Evolutionary conservation across 345 rosid genomes (phyloP), one percentile per base, ranked within the genome.

Genomic region (Trapa bicornis): DNA sequence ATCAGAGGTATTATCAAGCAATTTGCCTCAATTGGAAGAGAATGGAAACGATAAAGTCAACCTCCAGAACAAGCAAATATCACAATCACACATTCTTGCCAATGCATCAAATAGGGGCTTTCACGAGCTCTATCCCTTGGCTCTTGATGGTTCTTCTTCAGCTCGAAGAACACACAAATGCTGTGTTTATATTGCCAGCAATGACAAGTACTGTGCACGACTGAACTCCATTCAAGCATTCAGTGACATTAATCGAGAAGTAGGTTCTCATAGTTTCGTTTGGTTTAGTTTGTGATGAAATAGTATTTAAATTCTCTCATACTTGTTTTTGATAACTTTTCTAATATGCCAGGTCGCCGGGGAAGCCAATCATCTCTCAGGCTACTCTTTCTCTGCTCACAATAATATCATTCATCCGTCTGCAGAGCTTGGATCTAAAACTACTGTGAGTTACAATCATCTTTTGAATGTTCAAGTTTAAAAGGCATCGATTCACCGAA

Each of bases 221-320:
- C 80, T 94, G 70, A 79, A 91, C 77, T 86, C 96, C 74, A 87
- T 94, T 74, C 97, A 94, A 78, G 92, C 97, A 42, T 94, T 81
- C 79, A 82, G 82, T 78, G 97, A 94, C 73, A 89, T 89, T 63
- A 94, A 94, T 71, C 84, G 96, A 73, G 97, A 89, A 80, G 99
- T 94, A 78, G 84, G 99, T 72, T 69, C 62, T 8, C 37, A 53
- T 37, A 17, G 0, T 54, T 37, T 35, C 32, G 2, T 29, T 50
- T n/a, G 7, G 14, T 61, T 13, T 16, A 33, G 8, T 65, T 64
- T 48, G 12, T 6, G 47, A 32, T 64, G 33, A 7, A 37, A 65
- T 52, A 41, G 36, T 42, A 22, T 6, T 54, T 5, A 8, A 12
- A 36, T 2, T 71, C 29, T 61, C 33, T 36, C 37, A 42, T 47